Percentiles rank a stretch among this genome's conserved stretches.
These are phyloP conservation scores for Jatropha curcas DNA, from an alignment of 345 rosid species.

Conservation along the genomic window DNA sequence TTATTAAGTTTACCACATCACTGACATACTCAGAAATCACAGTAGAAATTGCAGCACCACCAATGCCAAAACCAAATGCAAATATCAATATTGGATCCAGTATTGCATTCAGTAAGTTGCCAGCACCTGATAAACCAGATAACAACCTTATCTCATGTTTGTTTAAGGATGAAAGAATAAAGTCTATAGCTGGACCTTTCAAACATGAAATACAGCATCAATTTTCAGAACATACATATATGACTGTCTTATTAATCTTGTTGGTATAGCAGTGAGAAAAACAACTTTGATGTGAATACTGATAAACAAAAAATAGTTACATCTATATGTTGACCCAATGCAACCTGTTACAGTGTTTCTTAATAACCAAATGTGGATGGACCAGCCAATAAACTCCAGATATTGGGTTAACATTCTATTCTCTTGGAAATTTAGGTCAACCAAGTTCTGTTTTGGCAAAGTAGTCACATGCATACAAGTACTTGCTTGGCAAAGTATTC, in stretches of 20 bases:
- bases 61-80: conserved; percentile 64
- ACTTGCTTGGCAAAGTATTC: not conserved
- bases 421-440: not conserved
- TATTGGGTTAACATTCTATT: not conserved
- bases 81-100: conserved; percentile 78
- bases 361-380: not conserved
- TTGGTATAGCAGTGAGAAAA: not conserved
- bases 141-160: not conserved
- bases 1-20: conserved; percentile 61
- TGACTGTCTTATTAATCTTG: not conserved
- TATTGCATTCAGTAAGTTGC: conserved; percentile 72
- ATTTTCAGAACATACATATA: not conserved
- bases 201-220: not conserved
- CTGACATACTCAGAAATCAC: conserved; percentile 96
- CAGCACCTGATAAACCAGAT: conserved; percentile 62
- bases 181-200: not conserved
- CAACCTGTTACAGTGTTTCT: not conserved
- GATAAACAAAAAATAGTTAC: not conserved
- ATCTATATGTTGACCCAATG: not conserved
- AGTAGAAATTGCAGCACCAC: conserved; percentile 87
- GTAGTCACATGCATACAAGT: not conserved
- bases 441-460: not conserved
- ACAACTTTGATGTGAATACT: not conserved
- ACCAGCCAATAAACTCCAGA: not conserved
- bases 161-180: conserved; percentile 10